phyloP scores from a whole-genome alignment of 2,329 filamentous ascomycete species.

The Alternaria postmessia region DNA sequence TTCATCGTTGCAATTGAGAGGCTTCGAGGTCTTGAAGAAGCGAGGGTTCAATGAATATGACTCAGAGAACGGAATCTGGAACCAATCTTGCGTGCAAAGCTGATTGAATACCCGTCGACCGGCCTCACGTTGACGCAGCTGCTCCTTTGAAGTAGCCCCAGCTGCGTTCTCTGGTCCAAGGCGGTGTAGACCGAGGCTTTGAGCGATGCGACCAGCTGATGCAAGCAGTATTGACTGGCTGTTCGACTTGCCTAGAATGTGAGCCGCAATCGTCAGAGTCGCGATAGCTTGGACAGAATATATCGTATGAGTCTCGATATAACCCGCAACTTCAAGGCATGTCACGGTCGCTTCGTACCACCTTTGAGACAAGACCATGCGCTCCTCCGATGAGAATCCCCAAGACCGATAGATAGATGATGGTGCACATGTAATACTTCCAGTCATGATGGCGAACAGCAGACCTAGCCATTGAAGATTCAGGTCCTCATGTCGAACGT shows the following conservation, averaged over 20 bases:
- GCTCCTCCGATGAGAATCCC: conserved; percentile 53
- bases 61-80: conserved; percentile 52
- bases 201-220: conserved; percentile 56
- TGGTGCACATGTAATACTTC: conserved; percentile 53
- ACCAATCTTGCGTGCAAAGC: conserved; percentile 55
- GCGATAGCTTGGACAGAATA: conserved; percentile 57
- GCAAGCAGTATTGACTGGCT: conserved; percentile 57
- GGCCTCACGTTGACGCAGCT: conserved; percentile 38
- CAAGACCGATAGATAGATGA: conserved; percentile 39
- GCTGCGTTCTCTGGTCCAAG: conserved; percentile 34
- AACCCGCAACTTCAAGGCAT: conserved; percentile 55
- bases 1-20: conserved; percentile 48
- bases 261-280: conserved; percentile 56
- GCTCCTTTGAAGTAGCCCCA: background rate
- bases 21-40: conserved; percentile 38
- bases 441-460: conserved; percentile 54
- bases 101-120: conserved; percentile 49
- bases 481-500: conserved; percentile 43
- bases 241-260: conserved; percentile 57
- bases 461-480: conserved; percentile 56
- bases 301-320: conserved; percentile 51
- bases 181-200: conserved; percentile 57
- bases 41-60: conserved; percentile 47
- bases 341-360: conserved; percentile 56
- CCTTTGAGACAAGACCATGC: conserved; percentile 48